A percentile compares a stretch with the other conserved stretches of the same genome.
phyloP scores from a whole-genome alignment of 1,139 yeast species.

The Kurtzmaniella quercitrusa region DNA sequence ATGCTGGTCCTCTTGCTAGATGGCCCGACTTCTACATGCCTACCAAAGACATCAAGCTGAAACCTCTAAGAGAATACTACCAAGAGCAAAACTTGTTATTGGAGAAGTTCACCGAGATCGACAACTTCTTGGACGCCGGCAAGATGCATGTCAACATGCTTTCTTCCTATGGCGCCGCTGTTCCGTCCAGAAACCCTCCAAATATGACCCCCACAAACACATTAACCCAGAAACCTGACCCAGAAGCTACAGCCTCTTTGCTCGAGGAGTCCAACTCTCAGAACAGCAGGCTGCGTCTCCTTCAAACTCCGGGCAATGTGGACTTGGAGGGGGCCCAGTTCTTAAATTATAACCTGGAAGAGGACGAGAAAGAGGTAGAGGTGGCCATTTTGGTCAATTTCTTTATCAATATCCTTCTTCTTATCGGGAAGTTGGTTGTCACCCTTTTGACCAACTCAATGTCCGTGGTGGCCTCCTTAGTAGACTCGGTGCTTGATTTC shows the following conservation, averaged over 20 bases:
- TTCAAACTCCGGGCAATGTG: constrained; percentile 57
- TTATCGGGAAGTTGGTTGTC: constrained; percentile 61
- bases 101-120: constrained; percentile 56
- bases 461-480: constrained; percentile 72
- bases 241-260: background rate
- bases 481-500: constrained; percentile 72
- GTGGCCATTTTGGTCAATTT: constrained; percentile 66
- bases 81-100: constrained; percentile 55
- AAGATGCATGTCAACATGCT: constrained; percentile 60
- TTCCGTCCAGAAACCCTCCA: constrained; percentile 1
- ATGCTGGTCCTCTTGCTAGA: constrained; percentile 38
- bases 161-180: constrained; percentile 49
- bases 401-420: constrained; percentile 52
- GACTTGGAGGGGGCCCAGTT: constrained; percentile 52
- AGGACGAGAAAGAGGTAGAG: constrained; percentile 41
- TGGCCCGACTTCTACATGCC: constrained; percentile 40
- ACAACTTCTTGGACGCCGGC: constrained; percentile 66
- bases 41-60: constrained; percentile 15
- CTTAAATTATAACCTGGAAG: constrained; percentile 45
- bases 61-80: constrained; percentile 32
- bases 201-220: background rate
- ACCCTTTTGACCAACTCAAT: constrained; percentile 63
- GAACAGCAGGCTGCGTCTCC: constrained; percentile 15
- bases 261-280: constrained; percentile 9
- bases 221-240: background rate